Percentiles rank a stretch among this genome's conserved stretches.
phyloP scores from a whole-genome alignment of 495 filamentous ascomycete genomes.

The Aspergillus heteromorphus region DNA sequence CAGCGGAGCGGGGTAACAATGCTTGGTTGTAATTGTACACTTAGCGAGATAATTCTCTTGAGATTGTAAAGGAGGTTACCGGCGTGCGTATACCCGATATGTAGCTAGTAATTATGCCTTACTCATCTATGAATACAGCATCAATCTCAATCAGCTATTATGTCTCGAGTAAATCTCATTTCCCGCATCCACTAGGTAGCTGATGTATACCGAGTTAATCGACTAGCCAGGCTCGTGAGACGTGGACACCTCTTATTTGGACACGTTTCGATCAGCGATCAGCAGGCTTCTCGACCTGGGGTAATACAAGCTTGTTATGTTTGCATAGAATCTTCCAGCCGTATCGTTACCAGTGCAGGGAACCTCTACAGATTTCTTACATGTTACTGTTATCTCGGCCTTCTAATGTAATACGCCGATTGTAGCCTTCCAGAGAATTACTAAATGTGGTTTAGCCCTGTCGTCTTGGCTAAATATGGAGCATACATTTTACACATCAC shows the following conservation, averaged over 20 bases:
- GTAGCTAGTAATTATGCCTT: neutral
- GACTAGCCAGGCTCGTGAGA: neutral
- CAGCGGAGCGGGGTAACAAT: neutral
- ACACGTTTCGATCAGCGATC: neutral
- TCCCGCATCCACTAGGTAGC: neutral
- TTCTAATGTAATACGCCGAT: neutral
- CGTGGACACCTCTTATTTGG: neutral
- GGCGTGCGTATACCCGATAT: neutral
- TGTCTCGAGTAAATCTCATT: neutral
- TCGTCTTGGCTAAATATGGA: neutral
- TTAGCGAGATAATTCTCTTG: neutral
- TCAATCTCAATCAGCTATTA: neutral
- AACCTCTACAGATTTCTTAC: neutral
- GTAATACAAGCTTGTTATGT: neutral
- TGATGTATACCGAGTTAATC: neutral
- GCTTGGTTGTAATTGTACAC: neutral
- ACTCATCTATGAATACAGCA: neutral
- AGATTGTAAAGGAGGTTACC: neutral
- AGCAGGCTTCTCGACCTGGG: neutral
- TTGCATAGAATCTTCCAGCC: neutral
- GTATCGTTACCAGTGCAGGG: neutral
- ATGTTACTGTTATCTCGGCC: neutral
- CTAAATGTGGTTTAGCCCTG: neutral
- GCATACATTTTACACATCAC: neutral
- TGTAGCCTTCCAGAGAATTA: neutral